A percentile compares a stretch with the other conserved stretches of the same genome.
These are phyloP conservation scores for Pleoardoris graminearum DNA, from an alignment of 2,329 filamentous ascomycete species.

Conservation along the genomic window DNA sequence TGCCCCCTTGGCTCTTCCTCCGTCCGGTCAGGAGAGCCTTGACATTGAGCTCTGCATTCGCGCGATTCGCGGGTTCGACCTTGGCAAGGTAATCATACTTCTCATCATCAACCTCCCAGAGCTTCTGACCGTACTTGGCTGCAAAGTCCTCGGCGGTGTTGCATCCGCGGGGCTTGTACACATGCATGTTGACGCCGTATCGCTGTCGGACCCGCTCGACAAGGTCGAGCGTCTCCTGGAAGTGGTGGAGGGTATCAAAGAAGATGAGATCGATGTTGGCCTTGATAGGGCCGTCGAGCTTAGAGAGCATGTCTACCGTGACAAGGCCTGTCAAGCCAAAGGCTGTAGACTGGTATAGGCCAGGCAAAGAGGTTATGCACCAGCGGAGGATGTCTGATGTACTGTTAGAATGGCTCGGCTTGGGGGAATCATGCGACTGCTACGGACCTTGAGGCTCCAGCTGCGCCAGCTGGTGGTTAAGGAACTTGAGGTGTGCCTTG, in stretches of 20 bases:
- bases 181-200: conserved; percentile 81
- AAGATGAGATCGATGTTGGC: conserved; percentile 57
- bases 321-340: conserved; percentile 57
- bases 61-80: conserved; percentile 92
- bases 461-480: conserved; percentile 86
- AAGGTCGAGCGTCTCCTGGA: conserved; percentile 55
- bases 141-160: conserved; percentile 78
- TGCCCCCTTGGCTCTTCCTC: conserved; percentile 87
- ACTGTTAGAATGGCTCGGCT: conserved; percentile 27
- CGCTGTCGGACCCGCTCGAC: conserved; percentile 69
- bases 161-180: conserved; percentile 82
- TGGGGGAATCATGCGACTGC: conserved; percentile 13
- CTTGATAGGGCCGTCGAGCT: conserved; percentile 66
- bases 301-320: conserved; percentile 70
- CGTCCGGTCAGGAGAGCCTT: conserved; percentile 91
- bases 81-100: conserved; percentile 97
- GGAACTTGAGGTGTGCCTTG: conserved; percentile 81
- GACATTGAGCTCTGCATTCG: conserved; percentile 84
- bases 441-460: conserved; percentile 74
- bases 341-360: conserved; percentile 66
- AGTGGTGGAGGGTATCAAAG: conserved; percentile 59
- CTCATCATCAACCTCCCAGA: conserved; percentile 86
- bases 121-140: conserved; percentile 73
- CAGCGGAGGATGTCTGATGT: conserved; percentile 79
- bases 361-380: conserved; percentile 87